Conservation (phyloP, 140 eudicot species). For the Oenanthe javanica region DNA sequence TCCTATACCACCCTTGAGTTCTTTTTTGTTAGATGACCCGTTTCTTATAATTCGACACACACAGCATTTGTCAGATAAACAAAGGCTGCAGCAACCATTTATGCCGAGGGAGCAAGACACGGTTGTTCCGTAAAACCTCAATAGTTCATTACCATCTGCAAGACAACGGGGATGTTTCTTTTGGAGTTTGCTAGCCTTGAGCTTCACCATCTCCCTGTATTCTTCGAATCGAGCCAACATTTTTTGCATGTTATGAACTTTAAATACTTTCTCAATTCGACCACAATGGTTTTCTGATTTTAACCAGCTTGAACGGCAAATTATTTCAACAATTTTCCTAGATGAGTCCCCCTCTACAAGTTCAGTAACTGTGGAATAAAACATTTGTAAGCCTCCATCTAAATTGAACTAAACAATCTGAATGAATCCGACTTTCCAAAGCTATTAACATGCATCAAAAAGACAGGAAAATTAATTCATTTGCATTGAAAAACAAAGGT, state of each 20-base stretch:
- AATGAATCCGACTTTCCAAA: background rate
- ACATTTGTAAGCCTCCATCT: background rate
- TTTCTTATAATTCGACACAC: slow-evolving; percentile 78
- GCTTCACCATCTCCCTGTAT: slow-evolving; percentile 70
- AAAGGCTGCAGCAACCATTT: slow-evolving; percentile 68
- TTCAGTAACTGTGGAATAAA: slow-evolving; percentile 62
- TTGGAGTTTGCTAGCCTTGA: slow-evolving; percentile 79
- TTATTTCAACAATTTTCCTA: slow-evolving; percentile 91
- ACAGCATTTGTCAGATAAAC: slow-evolving; percentile 69
- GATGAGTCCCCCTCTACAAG: slow-evolving; percentile 94
- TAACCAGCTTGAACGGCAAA: slow-evolving; percentile 80
- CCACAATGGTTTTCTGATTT: slow-evolving; percentile 78
- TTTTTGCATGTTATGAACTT: slow-evolving; percentile 91
- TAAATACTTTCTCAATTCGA: slow-evolving; percentile 76
- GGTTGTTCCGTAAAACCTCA: slow-evolving; percentile 84
- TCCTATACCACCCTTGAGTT: slow-evolving; percentile 65
- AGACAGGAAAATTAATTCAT: background rate
- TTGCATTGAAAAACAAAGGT: background rate
- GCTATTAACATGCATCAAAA: background rate
- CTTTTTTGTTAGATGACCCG: slow-evolving; percentile 65
- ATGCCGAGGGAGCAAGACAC: slow-evolving; percentile 73
- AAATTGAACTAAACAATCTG: background rate
- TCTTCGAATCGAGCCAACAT: slow-evolving; percentile 89
- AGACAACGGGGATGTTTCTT: slow-evolving; percentile 94
- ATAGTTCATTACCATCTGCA: slow-evolving; percentile 91